Percentiles rank a stretch among this genome's conserved stretches.
phyloP scores from a whole-genome alignment of 495 filamentous ascomycete species.

The Podospora pseudoanserina region DNA sequence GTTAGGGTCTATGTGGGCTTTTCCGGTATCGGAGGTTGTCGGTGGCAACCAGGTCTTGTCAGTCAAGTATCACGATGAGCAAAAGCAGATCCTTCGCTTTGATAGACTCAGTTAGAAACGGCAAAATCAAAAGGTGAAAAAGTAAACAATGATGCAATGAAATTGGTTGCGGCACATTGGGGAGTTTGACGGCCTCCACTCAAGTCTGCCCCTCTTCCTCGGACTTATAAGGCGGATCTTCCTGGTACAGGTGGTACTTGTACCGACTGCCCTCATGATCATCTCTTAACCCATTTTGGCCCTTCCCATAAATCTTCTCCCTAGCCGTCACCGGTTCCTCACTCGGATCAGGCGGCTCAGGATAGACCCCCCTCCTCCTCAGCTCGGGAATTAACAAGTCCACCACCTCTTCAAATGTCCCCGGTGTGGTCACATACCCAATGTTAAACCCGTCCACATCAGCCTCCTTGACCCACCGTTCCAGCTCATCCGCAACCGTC shows the following conservation, averaged over 20 bases:
- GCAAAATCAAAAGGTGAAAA: neutral
- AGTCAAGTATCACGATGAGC: neutral
- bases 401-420: constrained; percentile 45
- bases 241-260: constrained; percentile 56
- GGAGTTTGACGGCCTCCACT: neutral
- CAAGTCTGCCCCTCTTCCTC: neutral
- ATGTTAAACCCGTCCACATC: constrained; percentile 65
- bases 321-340: constrained; percentile 51
- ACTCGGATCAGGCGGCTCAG: constrained; percentile 30
- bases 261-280: constrained; percentile 56
- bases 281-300: constrained; percentile 48
- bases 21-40: neutral
- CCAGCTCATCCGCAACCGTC: constrained; percentile 59
- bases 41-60: neutral
- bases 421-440: constrained; percentile 42
- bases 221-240: constrained; percentile 39
- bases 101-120: neutral
- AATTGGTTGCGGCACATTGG: no score
- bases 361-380: constrained; percentile 37
- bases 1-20: neutral
- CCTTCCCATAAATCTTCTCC: constrained; percentile 60
- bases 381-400: constrained; percentile 45
- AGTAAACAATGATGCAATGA: no score
- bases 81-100: neutral
- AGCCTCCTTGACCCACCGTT: constrained; percentile 57